These are phyloP conservation scores for Cubamyces lactineus DNA, from an alignment of 768 basidiomycete species.

Conservation along the genomic window DNA sequence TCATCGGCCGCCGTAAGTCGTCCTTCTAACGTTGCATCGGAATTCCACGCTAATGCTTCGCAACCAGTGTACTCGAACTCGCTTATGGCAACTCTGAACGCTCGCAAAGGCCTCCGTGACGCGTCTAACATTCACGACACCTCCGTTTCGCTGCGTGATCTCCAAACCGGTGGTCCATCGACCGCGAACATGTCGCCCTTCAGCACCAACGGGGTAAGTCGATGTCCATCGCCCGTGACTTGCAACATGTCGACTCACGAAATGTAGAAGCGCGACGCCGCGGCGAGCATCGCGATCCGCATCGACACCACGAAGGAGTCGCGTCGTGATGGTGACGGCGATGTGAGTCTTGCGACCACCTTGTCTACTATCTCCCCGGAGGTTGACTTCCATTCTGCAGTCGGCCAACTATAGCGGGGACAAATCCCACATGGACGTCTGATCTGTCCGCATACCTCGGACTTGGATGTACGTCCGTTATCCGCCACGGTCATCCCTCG, in stretches of 20 bases:
- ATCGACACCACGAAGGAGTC: conserved; percentile 7
- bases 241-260: not conserved
- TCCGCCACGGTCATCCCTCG: too few relatives aligned
- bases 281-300: not conserved
- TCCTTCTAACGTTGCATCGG: not conserved
- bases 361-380: not conserved
- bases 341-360: not conserved
- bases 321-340: conserved; percentile 1
- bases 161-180: not conserved
- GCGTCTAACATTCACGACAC: not conserved
- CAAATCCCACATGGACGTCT: not conserved
- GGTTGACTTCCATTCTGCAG: not conserved
- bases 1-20: conserved; percentile 49
- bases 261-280: conserved; percentile 1
- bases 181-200: not conserved
- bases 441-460: too few relatives aligned
- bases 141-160: not conserved
- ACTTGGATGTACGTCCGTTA: too few relatives aligned
- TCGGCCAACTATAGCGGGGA: not conserved
- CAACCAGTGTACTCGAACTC: conserved; percentile 15
- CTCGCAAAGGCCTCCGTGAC: conserved; percentile 7
- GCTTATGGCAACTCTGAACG: conserved; percentile 13
- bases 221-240: not conserved
- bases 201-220: not conserved
- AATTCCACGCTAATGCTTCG: not conserved